Evolutionary conservation across 768 basidiomycete genomes (phyloP).

Genomic region (Mycena metata): DNA sequence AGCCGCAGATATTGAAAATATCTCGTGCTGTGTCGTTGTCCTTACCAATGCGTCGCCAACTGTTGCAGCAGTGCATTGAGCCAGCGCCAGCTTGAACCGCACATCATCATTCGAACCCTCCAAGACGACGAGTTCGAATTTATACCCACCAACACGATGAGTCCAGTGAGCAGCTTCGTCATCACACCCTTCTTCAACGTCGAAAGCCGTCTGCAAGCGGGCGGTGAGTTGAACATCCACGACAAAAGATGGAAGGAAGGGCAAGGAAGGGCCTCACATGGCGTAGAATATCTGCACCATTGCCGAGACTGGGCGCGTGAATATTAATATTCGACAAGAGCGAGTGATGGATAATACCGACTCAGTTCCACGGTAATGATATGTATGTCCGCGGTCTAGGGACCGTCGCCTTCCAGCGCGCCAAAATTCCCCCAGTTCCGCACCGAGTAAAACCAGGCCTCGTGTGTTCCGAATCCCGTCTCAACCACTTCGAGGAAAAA

Average conservation of each 20-base stretch:
- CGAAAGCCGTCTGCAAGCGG: conserved; percentile 9
- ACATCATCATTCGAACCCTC: conserved; percentile 3
- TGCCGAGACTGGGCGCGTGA: conserved; percentile 11
- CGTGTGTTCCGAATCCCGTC: conserved; percentile 16
- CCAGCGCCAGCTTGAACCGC: conserved; percentile 16
- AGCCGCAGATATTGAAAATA: background rate
- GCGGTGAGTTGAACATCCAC: conserved; percentile 9
- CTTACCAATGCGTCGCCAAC: conserved; percentile 8
- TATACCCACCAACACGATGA: conserved; percentile 17
- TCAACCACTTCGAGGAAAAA: conserved; percentile 14
- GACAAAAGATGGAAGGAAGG: conserved; percentile 9
- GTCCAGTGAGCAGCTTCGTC: conserved; percentile 9
- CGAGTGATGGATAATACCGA: conserved; percentile 9
- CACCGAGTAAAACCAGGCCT: conserved; percentile 16
- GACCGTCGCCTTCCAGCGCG: background rate
- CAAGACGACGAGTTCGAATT: conserved; percentile 13
- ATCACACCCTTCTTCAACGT: conserved; percentile 7
- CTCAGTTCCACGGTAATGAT: conserved; percentile 11
- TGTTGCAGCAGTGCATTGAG: conserved; percentile 11
- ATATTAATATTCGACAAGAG: conserved; percentile 14
- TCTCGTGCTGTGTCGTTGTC: conserved; percentile 10
- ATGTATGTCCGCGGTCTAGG: conserved; percentile 5
- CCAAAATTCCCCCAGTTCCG: conserved; percentile 14
- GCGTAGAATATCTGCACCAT: conserved; percentile 21
- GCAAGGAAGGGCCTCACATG: conserved; percentile 13